Conservation (phyloP, 2,329 filamentous ascomycete genomes). For the Diaporthe sp. region DNA sequence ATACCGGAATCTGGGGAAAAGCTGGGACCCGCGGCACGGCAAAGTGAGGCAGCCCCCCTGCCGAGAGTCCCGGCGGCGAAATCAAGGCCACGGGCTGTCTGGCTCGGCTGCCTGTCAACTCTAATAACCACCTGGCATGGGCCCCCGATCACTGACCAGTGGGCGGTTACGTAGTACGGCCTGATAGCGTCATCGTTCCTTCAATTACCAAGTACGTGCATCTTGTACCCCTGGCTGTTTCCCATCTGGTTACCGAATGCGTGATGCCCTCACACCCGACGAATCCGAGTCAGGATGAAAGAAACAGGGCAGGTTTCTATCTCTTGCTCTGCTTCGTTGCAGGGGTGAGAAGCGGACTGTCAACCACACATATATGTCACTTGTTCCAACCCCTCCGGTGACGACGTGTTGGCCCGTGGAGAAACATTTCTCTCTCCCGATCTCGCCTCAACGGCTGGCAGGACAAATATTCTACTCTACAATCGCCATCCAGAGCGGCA, state of each 20-base stretch:
- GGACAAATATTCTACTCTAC: neutral
- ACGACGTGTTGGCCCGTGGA: neutral
- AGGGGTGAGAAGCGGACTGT: neutral
- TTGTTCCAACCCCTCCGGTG: neutral
- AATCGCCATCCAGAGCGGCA: neutral
- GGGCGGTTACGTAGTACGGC: neutral
- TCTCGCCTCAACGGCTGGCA: neutral
- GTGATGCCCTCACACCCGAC: slow-evolving; percentile 28
- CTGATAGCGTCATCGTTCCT: slow-evolving; percentile 23
- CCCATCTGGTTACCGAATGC: neutral
- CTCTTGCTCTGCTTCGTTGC: neutral
- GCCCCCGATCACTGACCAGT: neutral
- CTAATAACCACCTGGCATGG: neutral
- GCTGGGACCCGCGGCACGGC: slow-evolving; percentile 21
- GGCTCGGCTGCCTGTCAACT: slow-evolving; percentile 24
- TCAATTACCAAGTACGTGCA: neutral
- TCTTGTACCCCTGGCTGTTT: slow-evolving; percentile 8
- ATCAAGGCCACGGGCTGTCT: neutral
- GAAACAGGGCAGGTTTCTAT: neutral
- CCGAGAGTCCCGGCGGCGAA: slow-evolving; percentile 28
- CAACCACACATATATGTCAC: slow-evolving; percentile 12
- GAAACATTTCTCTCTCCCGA: neutral
- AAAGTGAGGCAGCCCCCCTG: slow-evolving; percentile 17
- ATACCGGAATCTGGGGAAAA: slow-evolving; percentile 31
- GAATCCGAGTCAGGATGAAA: neutral